Conservation (phyloP, 2,329 filamentous ascomycete genomes). For the Tolypocladium nubicola region DNA sequence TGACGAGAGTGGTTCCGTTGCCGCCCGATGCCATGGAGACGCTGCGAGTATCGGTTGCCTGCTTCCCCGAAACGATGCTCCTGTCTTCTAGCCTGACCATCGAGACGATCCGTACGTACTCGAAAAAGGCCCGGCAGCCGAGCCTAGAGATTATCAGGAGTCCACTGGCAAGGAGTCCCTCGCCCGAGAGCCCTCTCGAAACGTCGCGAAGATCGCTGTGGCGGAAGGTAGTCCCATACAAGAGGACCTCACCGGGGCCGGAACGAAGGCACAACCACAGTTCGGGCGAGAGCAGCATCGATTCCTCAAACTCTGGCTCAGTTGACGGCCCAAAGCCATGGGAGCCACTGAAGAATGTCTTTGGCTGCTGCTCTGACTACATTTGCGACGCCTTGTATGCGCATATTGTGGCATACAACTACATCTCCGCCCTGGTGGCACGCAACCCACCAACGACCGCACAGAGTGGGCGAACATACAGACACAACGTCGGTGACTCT, state of each 20-base stretch:
- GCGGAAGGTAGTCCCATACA: constrained; percentile 23
- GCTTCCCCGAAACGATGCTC: constrained; percentile 51
- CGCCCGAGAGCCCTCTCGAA: constrained; percentile 6
- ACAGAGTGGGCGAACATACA: constrained; percentile 6
- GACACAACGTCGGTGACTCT: constrained; percentile 10
- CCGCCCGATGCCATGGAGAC: constrained; percentile 44
- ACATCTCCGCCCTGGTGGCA: constrained; percentile 29
- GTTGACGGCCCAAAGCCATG: constrained; percentile 23
- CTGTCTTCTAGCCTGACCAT: constrained; percentile 42
- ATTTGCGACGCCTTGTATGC: constrained; percentile 50
- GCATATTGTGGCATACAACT: constrained; percentile 49
- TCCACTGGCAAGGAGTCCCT: constrained; percentile 7
- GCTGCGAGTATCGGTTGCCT: constrained; percentile 40
- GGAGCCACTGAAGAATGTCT: constrained; percentile 38
- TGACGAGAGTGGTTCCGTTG: constrained; percentile 33
- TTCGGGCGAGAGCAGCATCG: constrained; percentile 3
- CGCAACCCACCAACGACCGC: constrained; percentile 9
- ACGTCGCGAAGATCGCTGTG: constrained; percentile 20
- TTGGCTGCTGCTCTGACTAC: constrained; percentile 40
- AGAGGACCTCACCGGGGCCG: constrained; percentile 7
- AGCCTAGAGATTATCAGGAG: constrained; percentile 12
- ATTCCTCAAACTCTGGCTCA: constrained; percentile 7
- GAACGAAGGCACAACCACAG: constrained; percentile 1
- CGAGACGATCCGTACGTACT: constrained; percentile 46
- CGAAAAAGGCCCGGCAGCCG: constrained; percentile 39